Base-by-base conservation (phyloP, 1,284 basidiomycete species). In the Apiotrichum siamense region DNA sequence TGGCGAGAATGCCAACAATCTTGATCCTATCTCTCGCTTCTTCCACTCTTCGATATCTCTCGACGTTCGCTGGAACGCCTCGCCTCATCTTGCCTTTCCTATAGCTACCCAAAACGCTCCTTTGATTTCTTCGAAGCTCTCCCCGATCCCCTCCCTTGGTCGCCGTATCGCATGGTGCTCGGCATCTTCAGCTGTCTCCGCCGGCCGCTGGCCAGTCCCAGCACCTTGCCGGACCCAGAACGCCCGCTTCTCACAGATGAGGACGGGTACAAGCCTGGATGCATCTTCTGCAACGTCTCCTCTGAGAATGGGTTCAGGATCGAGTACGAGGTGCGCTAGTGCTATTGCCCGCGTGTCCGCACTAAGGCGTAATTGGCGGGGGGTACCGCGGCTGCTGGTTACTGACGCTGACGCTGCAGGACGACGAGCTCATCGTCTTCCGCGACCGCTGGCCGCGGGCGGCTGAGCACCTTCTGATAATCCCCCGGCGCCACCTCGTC, bases 401-500 rank as follows among this genome's bases (percentile, higher is more conserved):
- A n/a, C n/a, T n/a, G n/a, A n/a, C n/a, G n/a, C n/a, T n/a, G n/a
- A n/a, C n/a, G n/a, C n/a, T n/a, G 3, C 49, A 86, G 83, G 79
- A 84, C 60, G 77, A 80, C 1, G 57, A 70, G 3, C 81, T 81
- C 55, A 73, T 84, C 13, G 84, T 80, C 15, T 87, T 88, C 61
- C 67, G 69, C 37, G 86, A 88, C 67, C 76, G 78, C 60, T 66
- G 45, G 33, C 85, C 86, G 7, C 79, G 82, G 3, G 78, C 84
- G 20, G 60, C 67, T 36, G 73, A 80, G 37, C 86, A 88, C 67
- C 71, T 86, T 18, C 78, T 83, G 40, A 75, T 88, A 20, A 79
- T 85, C 38, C 84, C 86, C 2, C 81, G 80, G 58, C 59, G 52
- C 9, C 86, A 88, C 61, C 77, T 82, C 33, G 57, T 63, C 78